Percentiles rank a stretch among this genome's conserved stretches.
phyloP scores from a whole-genome alignment of 2,329 filamentous ascomycete genomes.

The Leptodontidium sp. region DNA sequence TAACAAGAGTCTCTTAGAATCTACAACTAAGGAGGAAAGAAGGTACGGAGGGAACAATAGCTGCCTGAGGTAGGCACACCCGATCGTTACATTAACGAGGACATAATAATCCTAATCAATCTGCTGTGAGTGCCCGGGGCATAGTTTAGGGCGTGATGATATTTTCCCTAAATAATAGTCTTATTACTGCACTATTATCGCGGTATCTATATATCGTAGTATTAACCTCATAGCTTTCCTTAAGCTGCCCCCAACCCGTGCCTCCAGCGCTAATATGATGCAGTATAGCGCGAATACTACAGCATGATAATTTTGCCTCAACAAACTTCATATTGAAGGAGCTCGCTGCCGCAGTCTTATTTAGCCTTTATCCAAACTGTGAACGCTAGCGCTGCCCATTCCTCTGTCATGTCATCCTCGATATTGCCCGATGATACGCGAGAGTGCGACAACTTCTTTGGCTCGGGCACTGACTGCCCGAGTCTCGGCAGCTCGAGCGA shows the following conservation, averaged over 20 bases:
- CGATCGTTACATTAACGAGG: background rate
- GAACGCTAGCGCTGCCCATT: background rate
- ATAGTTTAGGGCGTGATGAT: background rate
- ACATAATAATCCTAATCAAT: conserved; percentile 1
- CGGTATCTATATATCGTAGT: background rate
- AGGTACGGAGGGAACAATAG: too few relatives aligned
- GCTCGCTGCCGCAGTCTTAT: background rate
- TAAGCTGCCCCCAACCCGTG: background rate
- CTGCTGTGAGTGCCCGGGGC: background rate
- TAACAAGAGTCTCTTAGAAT: too few relatives aligned
- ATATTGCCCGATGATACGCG: background rate
- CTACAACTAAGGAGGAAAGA: too few relatives aligned
- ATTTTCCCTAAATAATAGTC: background rate
- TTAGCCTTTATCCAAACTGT: background rate
- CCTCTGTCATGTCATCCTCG: background rate
- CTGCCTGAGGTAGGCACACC: too few relatives aligned
- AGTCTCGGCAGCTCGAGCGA: background rate
- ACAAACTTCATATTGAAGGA: conserved; percentile 1
- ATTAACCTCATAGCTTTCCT: background rate
- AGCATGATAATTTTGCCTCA: background rate
- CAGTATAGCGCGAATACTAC: background rate
- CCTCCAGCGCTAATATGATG: background rate
- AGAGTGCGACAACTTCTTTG: background rate
- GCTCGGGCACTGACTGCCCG: background rate
- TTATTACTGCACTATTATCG: background rate